These are phyloP conservation scores for Platanus orientalis DNA, from an alignment of 164 flowering plant genomes.

Conservation along the genomic window DNA sequence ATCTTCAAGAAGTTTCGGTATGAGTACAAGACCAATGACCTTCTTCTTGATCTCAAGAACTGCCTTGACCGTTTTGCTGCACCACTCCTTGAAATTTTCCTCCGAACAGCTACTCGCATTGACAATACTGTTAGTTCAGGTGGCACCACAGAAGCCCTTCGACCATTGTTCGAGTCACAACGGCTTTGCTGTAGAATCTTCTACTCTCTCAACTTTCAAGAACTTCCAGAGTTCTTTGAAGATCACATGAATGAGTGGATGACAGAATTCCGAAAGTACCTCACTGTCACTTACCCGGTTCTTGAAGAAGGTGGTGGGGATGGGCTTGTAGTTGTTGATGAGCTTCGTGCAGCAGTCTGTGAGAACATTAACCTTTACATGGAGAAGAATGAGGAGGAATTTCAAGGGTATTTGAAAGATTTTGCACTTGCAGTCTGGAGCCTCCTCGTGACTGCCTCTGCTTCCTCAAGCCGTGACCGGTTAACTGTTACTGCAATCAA, in stretches of 20 bases:
- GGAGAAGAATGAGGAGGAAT: constrained; percentile 89
- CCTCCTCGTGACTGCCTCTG: constrained; percentile 54
- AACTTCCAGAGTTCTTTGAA: constrained; percentile 86
- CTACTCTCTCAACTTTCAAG: constrained; percentile 76
- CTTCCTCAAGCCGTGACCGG: constrained; percentile 53
- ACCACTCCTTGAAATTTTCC: constrained; percentile 62
- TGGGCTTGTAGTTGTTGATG: constrained; percentile 64
- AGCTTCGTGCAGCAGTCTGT: constrained; percentile 74
- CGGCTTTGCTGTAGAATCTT: constrained; percentile 86
- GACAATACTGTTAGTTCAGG: constrained; percentile 38
- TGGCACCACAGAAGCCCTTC: constrained; percentile 29
- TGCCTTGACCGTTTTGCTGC: constrained; percentile 73
- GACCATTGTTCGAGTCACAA: constrained; percentile 68
- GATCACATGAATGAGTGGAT: constrained; percentile 95
- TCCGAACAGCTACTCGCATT: constrained; percentile 46
- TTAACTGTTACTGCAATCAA: constrained; percentile 72
- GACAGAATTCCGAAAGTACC: constrained; percentile 67
- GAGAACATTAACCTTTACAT: constrained; percentile 85
- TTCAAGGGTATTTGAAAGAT: too few species aligned
- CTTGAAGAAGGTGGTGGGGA: constrained; percentile 52
- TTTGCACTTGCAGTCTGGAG: too few species aligned
- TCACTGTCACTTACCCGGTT: constrained; percentile 42
- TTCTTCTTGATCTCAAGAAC: constrained; percentile 79
- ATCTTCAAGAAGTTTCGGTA: too few species aligned
- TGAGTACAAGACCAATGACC: too few species aligned